Percentiles rank a stretch among this genome's conserved stretches.
phyloP scores from a whole-genome alignment of 1,284 basidiomycete species.

The Microbotryum saponariae region DNA sequence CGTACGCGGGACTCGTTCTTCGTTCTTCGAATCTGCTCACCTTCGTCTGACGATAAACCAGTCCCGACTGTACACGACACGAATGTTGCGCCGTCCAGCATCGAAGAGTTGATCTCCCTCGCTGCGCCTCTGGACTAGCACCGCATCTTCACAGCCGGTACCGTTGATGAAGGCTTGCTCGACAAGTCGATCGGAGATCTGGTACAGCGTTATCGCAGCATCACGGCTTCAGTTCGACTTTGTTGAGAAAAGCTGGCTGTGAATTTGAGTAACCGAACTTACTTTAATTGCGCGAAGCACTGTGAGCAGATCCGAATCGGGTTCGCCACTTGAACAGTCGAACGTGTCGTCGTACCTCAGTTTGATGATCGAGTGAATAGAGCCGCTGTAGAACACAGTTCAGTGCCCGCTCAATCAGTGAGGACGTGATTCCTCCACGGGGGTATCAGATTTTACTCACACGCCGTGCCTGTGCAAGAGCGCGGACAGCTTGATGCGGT shows the following conservation, averaged over 20 bases:
- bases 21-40: constrained; percentile 13
- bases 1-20: constrained; percentile 8
- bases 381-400: too few species aligned
- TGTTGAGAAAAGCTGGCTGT: neutral
- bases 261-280: constrained; percentile 32
- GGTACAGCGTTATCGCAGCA: neutral
- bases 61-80: constrained; percentile 33
- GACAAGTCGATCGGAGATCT: constrained; percentile 70
- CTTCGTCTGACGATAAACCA: constrained; percentile 10
- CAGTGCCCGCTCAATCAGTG: too few species aligned
- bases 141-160: constrained; percentile 59
- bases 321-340: constrained; percentile 47
- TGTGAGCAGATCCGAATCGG: constrained; percentile 56
- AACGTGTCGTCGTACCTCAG: constrained; percentile 60
- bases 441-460: too few species aligned
- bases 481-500: constrained; percentile 40
- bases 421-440: too few species aligned
- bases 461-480: too few species aligned
- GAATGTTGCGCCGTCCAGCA: constrained; percentile 27
- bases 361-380: constrained; percentile 50
- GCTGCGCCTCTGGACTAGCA: constrained; percentile 57
- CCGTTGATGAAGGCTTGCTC: constrained; percentile 74
- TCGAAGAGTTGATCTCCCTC: constrained; percentile 50
- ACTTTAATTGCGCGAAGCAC: constrained; percentile 78
- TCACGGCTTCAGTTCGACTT: neutral